Evolutionary conservation across 345 rosid species (phyloP).

Genomic region (Atalantia buxifolia): DNA sequence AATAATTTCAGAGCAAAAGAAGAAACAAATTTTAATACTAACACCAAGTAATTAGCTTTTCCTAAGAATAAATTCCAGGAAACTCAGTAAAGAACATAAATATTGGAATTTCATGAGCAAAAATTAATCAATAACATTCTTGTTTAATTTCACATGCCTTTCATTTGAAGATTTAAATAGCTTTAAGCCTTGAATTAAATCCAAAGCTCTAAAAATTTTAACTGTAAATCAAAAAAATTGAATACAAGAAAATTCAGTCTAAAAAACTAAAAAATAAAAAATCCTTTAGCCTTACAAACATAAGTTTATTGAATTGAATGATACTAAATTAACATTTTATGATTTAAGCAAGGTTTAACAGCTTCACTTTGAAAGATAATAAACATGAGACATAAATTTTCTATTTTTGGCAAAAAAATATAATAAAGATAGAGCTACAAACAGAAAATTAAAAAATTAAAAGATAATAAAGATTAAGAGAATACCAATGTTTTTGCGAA

Average conservation of each 20-base stretch:
- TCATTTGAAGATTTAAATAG: neutral
- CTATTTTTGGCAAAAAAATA: neutral
- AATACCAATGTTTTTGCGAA: slow-evolving; percentile 61
- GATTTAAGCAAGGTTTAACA: neutral
- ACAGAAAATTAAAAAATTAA: neutral
- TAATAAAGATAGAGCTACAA: neutral
- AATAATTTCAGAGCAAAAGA: neutral
- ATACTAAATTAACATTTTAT: neutral
- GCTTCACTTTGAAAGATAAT: neutral
- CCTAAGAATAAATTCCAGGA: neutral
- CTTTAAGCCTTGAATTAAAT: neutral
- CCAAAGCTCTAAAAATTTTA: neutral
- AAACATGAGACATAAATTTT: neutral
- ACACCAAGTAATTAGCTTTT: neutral
- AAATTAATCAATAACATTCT: neutral
- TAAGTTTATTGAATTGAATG: neutral
- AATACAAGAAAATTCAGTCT: neutral
- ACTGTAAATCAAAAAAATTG: too few relatives aligned
- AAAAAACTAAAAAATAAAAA: neutral
- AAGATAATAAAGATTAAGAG: neutral
- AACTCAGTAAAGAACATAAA: neutral
- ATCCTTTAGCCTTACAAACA: neutral
- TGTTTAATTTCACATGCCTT: neutral
- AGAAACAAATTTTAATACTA: neutral
- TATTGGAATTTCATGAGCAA: neutral